A percentile compares a stretch with the other conserved stretches of the same genome.
Evolutionary conservation across 176 grass and related monocot genomes (phyloP).

Genomic region (Cenchrus purpureus): DNA sequence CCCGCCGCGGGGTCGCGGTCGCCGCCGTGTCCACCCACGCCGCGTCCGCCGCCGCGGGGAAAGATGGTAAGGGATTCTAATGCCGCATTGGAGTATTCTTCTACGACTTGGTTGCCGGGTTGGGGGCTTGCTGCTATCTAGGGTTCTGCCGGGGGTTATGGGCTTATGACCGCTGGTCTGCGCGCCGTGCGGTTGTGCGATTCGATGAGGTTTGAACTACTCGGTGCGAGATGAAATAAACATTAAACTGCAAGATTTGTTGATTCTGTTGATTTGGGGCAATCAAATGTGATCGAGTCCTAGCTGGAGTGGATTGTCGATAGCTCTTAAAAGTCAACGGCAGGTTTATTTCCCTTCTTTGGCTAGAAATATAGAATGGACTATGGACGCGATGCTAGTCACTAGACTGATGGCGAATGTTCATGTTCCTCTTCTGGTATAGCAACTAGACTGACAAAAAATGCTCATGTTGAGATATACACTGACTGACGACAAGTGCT

Average conservation of each 20-base stretch:
- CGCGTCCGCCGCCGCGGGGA: constrained; percentile 2
- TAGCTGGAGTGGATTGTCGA: too few species aligned
- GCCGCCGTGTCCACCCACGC: constrained; percentile 45
- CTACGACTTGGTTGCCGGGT: background rate
- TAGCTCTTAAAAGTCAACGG: background rate
- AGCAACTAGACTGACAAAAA: background rate
- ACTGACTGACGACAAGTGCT: background rate
- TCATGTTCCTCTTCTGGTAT: background rate
- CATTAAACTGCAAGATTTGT: background rate
- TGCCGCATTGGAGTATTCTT: background rate
- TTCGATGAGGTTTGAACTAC: background rate
- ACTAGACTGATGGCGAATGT: too few species aligned
- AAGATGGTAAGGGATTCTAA: constrained; percentile 44
- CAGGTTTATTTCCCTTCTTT: background rate
- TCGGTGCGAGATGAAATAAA: background rate
- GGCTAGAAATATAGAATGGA: background rate
- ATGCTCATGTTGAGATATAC: too few species aligned
- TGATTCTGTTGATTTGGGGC: background rate
- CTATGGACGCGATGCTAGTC: too few species aligned
- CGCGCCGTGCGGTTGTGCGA: too few species aligned
- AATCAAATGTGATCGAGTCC: background rate
- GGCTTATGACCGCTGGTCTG: background rate
- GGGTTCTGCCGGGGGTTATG: constrained; percentile 30
- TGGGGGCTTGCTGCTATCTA: background rate
- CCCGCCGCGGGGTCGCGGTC: constrained; percentile 29